Evolutionary conservation across 305 asterid species (phyloP).

Genomic region (Solanum hybrid): DNA sequence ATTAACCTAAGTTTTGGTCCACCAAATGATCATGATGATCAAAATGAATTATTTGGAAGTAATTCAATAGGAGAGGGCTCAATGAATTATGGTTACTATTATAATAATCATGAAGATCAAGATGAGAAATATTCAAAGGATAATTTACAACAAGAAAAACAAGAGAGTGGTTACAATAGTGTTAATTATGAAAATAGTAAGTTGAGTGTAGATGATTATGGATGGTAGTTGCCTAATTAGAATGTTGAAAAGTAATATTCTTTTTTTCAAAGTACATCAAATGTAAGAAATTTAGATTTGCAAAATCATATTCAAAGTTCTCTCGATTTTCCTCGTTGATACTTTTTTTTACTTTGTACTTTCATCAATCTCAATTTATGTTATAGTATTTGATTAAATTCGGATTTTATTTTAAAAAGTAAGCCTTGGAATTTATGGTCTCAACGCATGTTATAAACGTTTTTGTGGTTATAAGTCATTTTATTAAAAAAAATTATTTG

Average conservation of each 20-base stretch:
- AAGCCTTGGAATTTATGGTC: neutral
- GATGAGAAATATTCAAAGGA: neutral
- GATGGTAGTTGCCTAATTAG: neutral
- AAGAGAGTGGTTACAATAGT: neutral
- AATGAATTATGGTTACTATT: neutral
- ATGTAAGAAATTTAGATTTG: neutral
- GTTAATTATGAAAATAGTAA: neutral
- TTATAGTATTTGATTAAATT: neutral
- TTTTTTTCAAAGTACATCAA: neutral
- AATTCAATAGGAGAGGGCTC: neutral
- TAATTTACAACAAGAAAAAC: neutral
- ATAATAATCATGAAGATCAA: neutral
- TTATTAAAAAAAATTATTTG: neutral
- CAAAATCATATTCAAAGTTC: neutral
- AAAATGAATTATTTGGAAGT: neutral
- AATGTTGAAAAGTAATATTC: neutral
- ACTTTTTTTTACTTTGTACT: neutral
- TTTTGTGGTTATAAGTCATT: neutral
- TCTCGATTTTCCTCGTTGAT: neutral
- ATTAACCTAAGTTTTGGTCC: conserved; percentile 32
- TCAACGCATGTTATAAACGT: neutral
- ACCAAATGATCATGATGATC: neutral
- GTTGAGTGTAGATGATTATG: conserved; percentile 4
- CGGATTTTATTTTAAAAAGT: accelerated
- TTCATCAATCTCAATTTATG: neutral